These are phyloP conservation scores for Ganoderma sinense DNA, from an alignment of 1,284 basidiomycete genomes.

Conservation along the genomic window DNA sequence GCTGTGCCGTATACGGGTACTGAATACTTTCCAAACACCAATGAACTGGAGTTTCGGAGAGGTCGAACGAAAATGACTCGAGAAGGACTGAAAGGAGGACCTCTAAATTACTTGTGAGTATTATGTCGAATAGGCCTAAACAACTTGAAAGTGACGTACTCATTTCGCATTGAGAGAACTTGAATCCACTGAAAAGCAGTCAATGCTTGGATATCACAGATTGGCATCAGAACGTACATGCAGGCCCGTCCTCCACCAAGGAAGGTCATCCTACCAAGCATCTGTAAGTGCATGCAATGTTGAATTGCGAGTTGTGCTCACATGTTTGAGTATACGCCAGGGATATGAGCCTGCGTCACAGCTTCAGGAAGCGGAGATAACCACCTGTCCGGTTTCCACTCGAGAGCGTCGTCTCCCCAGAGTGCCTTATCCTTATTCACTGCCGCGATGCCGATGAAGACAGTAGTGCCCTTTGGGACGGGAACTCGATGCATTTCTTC, in stretches of 20 bases:
- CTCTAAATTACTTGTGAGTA: constrained; percentile 10
- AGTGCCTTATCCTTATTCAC: constrained; percentile 53
- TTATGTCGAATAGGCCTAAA: no score
- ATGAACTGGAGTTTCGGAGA: not conserved
- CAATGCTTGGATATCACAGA: constrained; percentile 19
- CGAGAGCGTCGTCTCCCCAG: constrained; percentile 63
- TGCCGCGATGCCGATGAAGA: constrained; percentile 54
- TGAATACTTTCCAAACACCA: constrained; percentile 6
- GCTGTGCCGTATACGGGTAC: not conserved
- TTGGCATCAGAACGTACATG: constrained; percentile 35
- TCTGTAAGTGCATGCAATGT: not conserved
- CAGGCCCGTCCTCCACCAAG: constrained; percentile 40
- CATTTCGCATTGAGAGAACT: constrained; percentile 39
- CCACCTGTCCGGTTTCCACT: constrained; percentile 52
- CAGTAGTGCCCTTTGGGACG: constrained; percentile 51
- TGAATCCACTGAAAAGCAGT: constrained; percentile 26
- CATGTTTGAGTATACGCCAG: constrained; percentile 34
- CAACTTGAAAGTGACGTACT: constrained; percentile 10
- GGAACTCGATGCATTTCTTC: constrained; percentile 45
- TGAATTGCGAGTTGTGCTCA: constrained; percentile 15
- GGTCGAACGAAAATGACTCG: constrained; percentile 10
- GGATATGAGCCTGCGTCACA: constrained; percentile 25
- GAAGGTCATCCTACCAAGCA: constrained; percentile 41
- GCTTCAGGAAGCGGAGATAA: constrained; percentile 28
- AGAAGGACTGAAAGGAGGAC: constrained; percentile 21